Evolutionary conservation across 352 stramenopile species (phyloP), one percentile per base, ranked within the genome.

Genomic region (Phytophthora idaei): DNA sequence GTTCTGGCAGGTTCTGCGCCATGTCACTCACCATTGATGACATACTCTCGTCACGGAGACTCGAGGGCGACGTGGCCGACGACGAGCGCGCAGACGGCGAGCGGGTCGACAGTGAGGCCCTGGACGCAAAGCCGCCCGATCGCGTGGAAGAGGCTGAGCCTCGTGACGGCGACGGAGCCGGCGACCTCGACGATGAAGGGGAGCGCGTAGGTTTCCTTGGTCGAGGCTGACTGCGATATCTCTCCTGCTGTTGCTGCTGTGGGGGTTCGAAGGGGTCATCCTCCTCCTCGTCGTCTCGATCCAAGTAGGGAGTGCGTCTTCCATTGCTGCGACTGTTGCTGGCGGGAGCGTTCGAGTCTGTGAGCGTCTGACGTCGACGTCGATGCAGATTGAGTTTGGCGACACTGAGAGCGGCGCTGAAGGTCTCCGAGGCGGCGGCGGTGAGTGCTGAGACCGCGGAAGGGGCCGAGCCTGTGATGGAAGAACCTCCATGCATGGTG

Each of bases 361-460:
- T 66, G 41, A 64, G 48, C 49, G 61, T 68, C 58, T 77, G 73
- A 1, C 73, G 69, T 3, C 73, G 69, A 34, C 68, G 63, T 4
- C 68, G 63, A 31, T 73, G 61, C 10, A 81, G 50, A 15, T 76
- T 78, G 15, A 76, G 47, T 41, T 78, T 80, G 52, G 66, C 69
- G 6, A 73, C 65, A 47, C 69, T 74, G 14, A 75, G 53, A 14
- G 71, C 76, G 21, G 67, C 61, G 60, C 48, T 71, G 28, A 78
- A 56, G 17, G 69, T 80, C 15, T 71, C 72, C 15, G 67, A 70
- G 21, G 61, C 63, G 21, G 72, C 64, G 9, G 63, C 61, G 25
- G 52, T 57, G 3, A 82, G 64, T 14, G 71, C 63, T 15, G 71
- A 84, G 14, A 78, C 67, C 36, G 69, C 17, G 17, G 67, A 76